Percentiles rank a stretch among this genome's conserved stretches.
Evolutionary conservation across 352 stramenopile genomes (phyloP).

Genomic region (Blastocystis sp.): DNA sequence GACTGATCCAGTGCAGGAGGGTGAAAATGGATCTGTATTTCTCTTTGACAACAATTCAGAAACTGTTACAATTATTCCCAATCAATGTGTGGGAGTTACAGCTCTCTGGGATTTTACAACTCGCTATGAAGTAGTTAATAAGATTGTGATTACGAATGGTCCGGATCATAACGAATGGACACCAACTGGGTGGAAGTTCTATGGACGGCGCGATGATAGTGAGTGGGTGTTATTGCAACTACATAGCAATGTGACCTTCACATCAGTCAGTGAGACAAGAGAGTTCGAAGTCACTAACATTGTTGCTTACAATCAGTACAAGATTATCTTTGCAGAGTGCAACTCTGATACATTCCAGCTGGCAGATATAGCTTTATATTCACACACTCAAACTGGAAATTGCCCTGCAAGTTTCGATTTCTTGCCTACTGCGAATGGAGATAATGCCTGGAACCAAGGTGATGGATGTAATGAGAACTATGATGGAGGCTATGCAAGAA

Average conservation of each 20-base stretch:
- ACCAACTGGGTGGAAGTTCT: neutral
- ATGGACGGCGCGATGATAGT: neutral
- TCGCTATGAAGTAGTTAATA: neutral
- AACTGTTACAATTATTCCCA: neutral
- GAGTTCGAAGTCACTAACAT: constrained; percentile 26
- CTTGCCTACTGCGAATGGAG: constrained; percentile 1
- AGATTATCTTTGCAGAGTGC: neutral
- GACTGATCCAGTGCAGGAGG: neutral
- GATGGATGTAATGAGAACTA: neutral
- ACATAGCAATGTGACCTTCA: neutral
- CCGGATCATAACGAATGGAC: neutral
- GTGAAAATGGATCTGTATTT: neutral
- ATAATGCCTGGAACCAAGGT: neutral
- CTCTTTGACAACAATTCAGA: constrained; percentile 56
- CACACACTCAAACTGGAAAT: neutral
- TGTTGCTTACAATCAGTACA: constrained; percentile 24
- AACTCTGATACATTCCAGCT: constrained; percentile 22
- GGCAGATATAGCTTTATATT: constrained; percentile 28
- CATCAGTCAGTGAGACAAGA: neutral
- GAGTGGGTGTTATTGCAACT: constrained; percentile 16
- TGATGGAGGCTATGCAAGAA: neutral
- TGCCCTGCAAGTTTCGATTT: neutral
- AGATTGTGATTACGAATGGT: neutral
- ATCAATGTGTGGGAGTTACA: neutral
- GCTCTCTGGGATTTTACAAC: neutral